Base-by-base conservation (phyloP, 129 eudicot species). In the Dittrichia graveolens region DNA sequence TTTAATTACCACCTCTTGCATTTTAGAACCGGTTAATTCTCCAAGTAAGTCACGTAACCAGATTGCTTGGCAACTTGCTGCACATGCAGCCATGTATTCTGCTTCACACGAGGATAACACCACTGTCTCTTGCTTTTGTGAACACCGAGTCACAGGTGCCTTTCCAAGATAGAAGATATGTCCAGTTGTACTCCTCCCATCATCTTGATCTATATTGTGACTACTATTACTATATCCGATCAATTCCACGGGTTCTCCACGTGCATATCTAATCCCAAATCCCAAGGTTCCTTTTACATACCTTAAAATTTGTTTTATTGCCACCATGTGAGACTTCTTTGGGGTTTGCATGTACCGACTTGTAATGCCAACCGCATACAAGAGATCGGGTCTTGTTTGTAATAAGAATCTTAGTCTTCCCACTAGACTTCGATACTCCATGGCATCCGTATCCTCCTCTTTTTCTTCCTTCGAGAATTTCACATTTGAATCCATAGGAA, bases 401-500 rank as follows among this genome's bases (percentile, higher is more conserved):
- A 6, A 16, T 0, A 71, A 18, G 49, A 47, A 69, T 6, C 61
- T 5, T 5, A 78, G 42, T 5, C 38, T 16, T 0, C 79, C 63
- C 66, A 77, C 15, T 0, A 58, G 0, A 2, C 61, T 69, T 11
- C 55, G 41, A n/a, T 37, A 79, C 0, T 15, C 2, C 0, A 18
- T 59, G 1, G 56, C 34, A 7, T 74, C 66, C 0, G 19, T 56
- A 2, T 46, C 55, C 6, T 67, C 47, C 2, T 49, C 80, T 5
- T 43, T 60, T 46, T 67, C 79, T 6, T n/a, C n/a, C 3, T 61
- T 68, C 9, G 24, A 12, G 4, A 73, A 8, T 4, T 73, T 79
- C 7, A 56, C 14, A 60, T 79, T 79, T 5, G 10, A 4, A 7
- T 11, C 58, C 60, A 65, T 44, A 0, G 80, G 72, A 14, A 49